A percentile compares a stretch with the other conserved stretches of the same genome.
phyloP scores from a whole-genome alignment of 2,329 filamentous ascomycete genomes.

The Ophiocordyceps sinensis region DNA sequence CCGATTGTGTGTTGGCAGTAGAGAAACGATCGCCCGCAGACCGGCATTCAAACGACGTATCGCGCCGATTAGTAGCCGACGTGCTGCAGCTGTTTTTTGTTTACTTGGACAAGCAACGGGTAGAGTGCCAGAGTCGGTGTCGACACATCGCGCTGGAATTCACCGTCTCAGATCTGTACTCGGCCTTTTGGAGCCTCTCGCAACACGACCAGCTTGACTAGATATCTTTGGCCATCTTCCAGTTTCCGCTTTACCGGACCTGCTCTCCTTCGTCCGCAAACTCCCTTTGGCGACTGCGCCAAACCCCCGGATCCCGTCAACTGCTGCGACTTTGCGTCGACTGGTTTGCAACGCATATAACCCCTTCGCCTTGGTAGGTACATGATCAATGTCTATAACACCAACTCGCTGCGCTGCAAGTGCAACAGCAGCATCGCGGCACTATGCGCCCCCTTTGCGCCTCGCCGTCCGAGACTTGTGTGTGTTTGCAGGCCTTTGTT shows the following conservation, averaged over 20 bases:
- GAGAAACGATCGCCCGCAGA: not conserved
- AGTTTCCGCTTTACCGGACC: not conserved
- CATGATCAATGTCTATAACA: no score
- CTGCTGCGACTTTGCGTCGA: not conserved
- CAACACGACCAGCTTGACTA: not conserved
- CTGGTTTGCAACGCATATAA: not conserved
- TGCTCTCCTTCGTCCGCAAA: not conserved
- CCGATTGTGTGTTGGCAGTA: not conserved
- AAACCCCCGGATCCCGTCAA: not conserved
- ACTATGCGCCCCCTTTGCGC: no score
- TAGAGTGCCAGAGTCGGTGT: conserved; percentile 2
- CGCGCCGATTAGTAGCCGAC: not conserved
- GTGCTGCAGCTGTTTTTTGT: not conserved
- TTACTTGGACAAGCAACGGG: not conserved
- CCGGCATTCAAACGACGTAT: not conserved
- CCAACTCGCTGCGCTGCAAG: no score
- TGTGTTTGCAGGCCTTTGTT: no score
- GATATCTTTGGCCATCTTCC: not conserved
- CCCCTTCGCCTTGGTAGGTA: not conserved
- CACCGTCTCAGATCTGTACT: conserved; percentile 6
- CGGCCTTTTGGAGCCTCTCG: conserved; percentile 4
- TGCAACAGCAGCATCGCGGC: no score
- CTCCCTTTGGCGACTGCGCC: not conserved
- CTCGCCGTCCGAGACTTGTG: no score
- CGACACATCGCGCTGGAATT: conserved; percentile 10